Evolutionary conservation across 352 stramenopile species (phyloP), one percentile per base, ranked within the genome.

Genomic region (Globisporangium spinosum): DNA sequence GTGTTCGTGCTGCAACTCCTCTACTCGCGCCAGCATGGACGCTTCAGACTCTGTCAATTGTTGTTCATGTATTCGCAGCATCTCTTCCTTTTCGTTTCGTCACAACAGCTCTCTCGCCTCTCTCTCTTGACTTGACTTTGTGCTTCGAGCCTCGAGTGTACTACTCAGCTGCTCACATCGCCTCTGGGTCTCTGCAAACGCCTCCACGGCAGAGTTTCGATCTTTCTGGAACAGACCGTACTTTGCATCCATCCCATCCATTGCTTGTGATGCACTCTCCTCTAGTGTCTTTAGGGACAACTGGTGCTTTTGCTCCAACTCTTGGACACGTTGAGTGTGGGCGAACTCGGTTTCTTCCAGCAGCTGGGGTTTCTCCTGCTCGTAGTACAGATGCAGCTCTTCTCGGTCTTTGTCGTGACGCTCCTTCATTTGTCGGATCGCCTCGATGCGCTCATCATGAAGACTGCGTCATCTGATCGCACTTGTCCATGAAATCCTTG

Each of bases 281-380:
- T 80, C 67, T 3, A 78, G 55, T n/a, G 68, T 51, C 13, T 67
- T 69, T 20, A 69, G 60, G 9, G 66, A 70, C 3, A 53, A 7
- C 27, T 71, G 58, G 12, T 79, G 74, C 4, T 75, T 70, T 9
- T 74, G 63, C 53, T 78, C 65, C 17, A 80, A 13, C 23, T 81
- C 70, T 13, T 79, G 67, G 32, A 79, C 61, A 40, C 86, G 72
- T 0, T 62, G 53, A 0, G 43, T 15, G 35, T 81, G 73, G 0
- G 77, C 56, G 17, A 75, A 68, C 3, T 58, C 51, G 1, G 85
- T 65, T 53, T 89, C 82, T 71, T 88, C 79, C 25, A 85, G 71
- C 13, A 86, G n/a, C 25, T 88, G 79, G 2, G 69, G 73, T 43
- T 84, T 87, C 29, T 90, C 83, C 47, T 89, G 77, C 27, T 88